A percentile compares a stretch with the other conserved stretches of the same genome.
Evolutionary conservation across 2,329 filamentous ascomycete species (phyloP).

Genomic region (Diaporthe sp.): DNA sequence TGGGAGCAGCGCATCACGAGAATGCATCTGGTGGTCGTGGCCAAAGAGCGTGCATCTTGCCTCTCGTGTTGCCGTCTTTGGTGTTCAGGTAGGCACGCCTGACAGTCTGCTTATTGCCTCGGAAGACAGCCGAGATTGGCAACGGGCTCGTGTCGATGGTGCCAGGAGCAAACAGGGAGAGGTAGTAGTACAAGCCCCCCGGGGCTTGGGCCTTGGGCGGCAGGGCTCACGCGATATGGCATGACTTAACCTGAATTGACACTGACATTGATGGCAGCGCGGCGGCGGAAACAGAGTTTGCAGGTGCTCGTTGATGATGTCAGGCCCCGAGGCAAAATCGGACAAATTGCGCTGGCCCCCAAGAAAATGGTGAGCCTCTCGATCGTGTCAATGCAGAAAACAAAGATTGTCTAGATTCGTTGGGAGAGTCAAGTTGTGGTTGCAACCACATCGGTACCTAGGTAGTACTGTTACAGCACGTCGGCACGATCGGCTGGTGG

Average conservation of each 20-base stretch:
- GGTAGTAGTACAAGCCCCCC: neutral
- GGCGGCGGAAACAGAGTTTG: slow-evolving; percentile 4
- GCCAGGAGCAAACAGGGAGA: neutral
- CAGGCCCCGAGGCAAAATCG: neutral
- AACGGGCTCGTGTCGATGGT: slow-evolving; percentile 6
- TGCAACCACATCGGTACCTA: slow-evolving; percentile 16
- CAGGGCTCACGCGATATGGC: neutral
- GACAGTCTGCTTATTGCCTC: neutral
- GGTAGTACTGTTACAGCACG: slow-evolving; percentile 14
- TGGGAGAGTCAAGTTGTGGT: slow-evolving; percentile 17
- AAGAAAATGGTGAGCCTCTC: slow-evolving; percentile 1
- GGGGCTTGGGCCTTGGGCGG: neutral
- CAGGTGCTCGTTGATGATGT: slow-evolving; percentile 7
- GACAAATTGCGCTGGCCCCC: neutral
- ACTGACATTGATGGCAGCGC: neutral
- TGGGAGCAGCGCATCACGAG: neutral
- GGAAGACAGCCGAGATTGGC: slow-evolving; percentile 22
- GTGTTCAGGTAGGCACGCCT: neutral
- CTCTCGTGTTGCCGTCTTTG: neutral
- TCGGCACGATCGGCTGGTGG: slow-evolving; percentile 20
- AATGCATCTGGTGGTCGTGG: slow-evolving; percentile 1
- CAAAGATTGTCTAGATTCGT: neutral
- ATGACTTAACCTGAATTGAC: neutral
- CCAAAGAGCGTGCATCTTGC: neutral
- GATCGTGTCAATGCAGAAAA: neutral